Conservation (phyloP, 108 stramenopile species). For the Nannochloropsis gaditana region DNA sequence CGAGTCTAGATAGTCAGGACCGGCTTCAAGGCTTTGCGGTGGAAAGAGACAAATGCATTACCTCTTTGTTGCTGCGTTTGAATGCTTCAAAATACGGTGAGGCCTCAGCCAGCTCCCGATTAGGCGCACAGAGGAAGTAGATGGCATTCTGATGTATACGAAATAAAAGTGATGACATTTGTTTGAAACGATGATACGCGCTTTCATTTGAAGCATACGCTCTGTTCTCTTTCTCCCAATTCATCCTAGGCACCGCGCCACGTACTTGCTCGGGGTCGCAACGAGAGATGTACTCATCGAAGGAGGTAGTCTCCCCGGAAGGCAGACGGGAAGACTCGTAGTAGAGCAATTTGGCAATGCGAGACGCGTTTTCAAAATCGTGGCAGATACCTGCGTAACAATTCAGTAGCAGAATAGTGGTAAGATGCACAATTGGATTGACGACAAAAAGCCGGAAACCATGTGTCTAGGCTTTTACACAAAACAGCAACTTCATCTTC, state of each 20-base stretch:
- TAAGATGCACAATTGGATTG: background rate
- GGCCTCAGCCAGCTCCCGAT: slow-evolving; percentile 72
- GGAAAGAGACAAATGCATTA: slow-evolving; percentile 28
- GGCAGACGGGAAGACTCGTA: slow-evolving; percentile 82
- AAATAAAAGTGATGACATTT: background rate
- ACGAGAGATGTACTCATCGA: slow-evolving; percentile 93
- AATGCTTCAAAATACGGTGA: slow-evolving; percentile 97
- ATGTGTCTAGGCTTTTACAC: background rate
- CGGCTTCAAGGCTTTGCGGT: background rate
- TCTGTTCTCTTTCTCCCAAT: background rate
- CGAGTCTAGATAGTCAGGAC: background rate
- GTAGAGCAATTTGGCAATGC: slow-evolving; percentile 83
- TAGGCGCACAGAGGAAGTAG: slow-evolving; percentile 91
- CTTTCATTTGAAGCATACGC: background rate
- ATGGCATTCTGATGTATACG: slow-evolving; percentile 87
- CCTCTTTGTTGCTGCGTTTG: slow-evolving; percentile 70
- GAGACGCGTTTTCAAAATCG: slow-evolving; percentile 60
- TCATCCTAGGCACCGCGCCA: background rate
- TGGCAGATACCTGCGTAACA: slow-evolving; percentile 39
- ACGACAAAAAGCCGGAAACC: background rate
- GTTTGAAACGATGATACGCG: background rate
- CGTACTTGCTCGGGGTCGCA: slow-evolving; percentile 24
- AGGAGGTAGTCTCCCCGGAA: slow-evolving; percentile 66
- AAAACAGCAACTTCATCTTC: background rate
- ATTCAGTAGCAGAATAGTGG: no score